Conservation (phyloP, 768 basidiomycete species). For the Galerina marginata region DNA sequence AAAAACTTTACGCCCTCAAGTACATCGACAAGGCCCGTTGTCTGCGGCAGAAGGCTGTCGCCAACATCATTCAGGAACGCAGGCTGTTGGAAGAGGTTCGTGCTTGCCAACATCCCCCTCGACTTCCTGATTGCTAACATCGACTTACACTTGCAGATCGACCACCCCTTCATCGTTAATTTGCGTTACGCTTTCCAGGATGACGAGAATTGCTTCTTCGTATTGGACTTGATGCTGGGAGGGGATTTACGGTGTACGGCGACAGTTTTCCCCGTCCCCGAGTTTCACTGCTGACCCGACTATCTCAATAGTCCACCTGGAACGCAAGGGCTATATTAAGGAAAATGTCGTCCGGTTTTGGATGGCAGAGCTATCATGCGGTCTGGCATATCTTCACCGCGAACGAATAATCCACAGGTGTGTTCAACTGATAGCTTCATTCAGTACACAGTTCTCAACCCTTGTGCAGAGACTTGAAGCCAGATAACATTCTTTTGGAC, state of each 20-base stretch:
- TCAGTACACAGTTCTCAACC: slow-evolving; percentile 16
- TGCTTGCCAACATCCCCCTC: slow-evolving; percentile 3
- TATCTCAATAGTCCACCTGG: slow-evolving; percentile 73
- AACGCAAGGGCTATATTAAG: slow-evolving; percentile 65
- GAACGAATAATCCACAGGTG: slow-evolving; percentile 96
- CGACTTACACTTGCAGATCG: slow-evolving; percentile 55
- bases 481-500: slow-evolving; percentile 96
- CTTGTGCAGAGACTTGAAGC: slow-evolving; percentile 83
- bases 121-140: slow-evolving; percentile 9
- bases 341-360: slow-evolving; percentile 86
- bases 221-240: slow-evolving; percentile 94
- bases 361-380: slow-evolving; percentile 86
- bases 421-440: slow-evolving; percentile 24
- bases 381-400: slow-evolving; percentile 86
- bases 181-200: slow-evolving; percentile 97
- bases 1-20: slow-evolving; percentile 93
- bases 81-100: slow-evolving; percentile 88
- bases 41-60: slow-evolving; percentile 88
- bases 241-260: slow-evolving; percentile 89
- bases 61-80: slow-evolving; percentile 94
- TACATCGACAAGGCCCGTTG: slow-evolving; percentile 97
- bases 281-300: background rate
- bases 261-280: slow-evolving; percentile 8
- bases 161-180: slow-evolving; percentile 90
- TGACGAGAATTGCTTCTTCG: slow-evolving; percentile 97